Evolutionary conservation across 2,329 filamentous ascomycete genomes (phyloP).

Genomic region (Phyllachora maydis): DNA sequence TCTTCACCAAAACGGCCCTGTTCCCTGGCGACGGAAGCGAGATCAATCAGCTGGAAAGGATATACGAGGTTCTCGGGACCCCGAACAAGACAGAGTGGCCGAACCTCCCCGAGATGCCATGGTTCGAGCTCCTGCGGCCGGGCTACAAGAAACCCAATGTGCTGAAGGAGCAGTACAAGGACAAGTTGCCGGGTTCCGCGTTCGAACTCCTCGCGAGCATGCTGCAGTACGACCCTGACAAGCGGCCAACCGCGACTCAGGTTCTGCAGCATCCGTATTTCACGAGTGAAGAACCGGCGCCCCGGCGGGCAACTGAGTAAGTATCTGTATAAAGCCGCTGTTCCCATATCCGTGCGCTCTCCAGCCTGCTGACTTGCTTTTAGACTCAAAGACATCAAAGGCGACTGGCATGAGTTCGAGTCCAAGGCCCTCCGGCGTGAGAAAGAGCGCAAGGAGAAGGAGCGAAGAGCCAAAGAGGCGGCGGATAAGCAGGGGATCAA

Average conservation of each 20-base stretch:
- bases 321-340: slow-evolving; percentile 17
- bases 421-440: slow-evolving; percentile 86
- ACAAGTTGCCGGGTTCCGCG: slow-evolving; percentile 56
- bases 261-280: slow-evolving; percentile 84
- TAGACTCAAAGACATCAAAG: slow-evolving; percentile 60
- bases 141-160: slow-evolving; percentile 49
- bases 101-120: slow-evolving; percentile 77
- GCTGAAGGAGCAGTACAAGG: slow-evolving; percentile 68
- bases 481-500: slow-evolving; percentile 9
- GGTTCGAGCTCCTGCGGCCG: slow-evolving; percentile 83
- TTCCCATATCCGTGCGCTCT: slow-evolving; percentile 2
- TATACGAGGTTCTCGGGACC: slow-evolving; percentile 83
- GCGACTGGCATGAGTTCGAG: slow-evolving; percentile 98
- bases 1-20: slow-evolving; percentile 82
- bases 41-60: slow-evolving; percentile 86
- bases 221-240: slow-evolving; percentile 74
- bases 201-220: slow-evolving; percentile 68
- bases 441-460: slow-evolving; percentile 47
- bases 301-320: slow-evolving; percentile 65
- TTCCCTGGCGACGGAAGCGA: slow-evolving; percentile 95
- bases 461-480: slow-evolving; percentile 24
- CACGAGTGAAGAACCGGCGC: slow-evolving; percentile 53
- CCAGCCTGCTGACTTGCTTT: slow-evolving; percentile 10
- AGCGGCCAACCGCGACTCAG: slow-evolving; percentile 64
- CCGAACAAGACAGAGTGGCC: slow-evolving; percentile 77